Evolutionary conservation across 441 rosid genomes (phyloP).

Genomic region (Brassica balearica): DNA sequence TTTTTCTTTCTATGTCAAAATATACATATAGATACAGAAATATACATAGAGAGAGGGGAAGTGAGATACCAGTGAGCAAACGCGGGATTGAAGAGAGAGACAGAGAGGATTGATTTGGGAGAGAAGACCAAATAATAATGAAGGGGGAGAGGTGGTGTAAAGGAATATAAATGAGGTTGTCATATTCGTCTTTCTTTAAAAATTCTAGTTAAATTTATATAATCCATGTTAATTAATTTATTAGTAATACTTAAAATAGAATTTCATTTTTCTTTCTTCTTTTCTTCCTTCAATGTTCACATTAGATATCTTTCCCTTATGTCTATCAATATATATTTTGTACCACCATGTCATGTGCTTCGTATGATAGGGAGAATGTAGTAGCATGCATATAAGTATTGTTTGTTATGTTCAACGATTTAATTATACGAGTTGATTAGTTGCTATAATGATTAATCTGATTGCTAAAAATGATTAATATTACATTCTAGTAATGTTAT

Average conservation of each 20-base stretch:
- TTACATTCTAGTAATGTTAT: not conserved
- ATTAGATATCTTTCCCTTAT: constrained; percentile 13
- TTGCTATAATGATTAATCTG: not conserved
- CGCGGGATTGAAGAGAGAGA: constrained; percentile 36
- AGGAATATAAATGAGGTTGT: constrained; percentile 43
- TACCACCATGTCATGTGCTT: constrained; percentile 33
- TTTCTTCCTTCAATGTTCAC: constrained; percentile 13
- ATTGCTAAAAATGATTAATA: not conserved
- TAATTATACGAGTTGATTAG: not conserved
- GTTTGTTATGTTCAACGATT: constrained; percentile 6
- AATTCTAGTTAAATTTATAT: not conserved
- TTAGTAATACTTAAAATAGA: not conserved
- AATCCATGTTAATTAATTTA: constrained; percentile 29
- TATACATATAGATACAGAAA: not conserved
- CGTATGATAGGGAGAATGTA: constrained; percentile 28
- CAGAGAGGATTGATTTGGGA: constrained; percentile 8
- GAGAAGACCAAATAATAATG: constrained; percentile 26
- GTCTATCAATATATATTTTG: constrained; percentile 6
- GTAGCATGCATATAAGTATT: constrained; percentile 30
- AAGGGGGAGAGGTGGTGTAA: constrained; percentile 30
- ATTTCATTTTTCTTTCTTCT: not conserved
- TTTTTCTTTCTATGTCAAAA: not conserved
- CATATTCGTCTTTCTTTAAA: constrained; percentile 22
- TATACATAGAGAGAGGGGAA: constrained; percentile 14
- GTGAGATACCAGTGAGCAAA: constrained; percentile 38